Evolutionary conservation across 176 grass and related monocot genomes (phyloP).

Genomic region (Eleusine coracana): DNA sequence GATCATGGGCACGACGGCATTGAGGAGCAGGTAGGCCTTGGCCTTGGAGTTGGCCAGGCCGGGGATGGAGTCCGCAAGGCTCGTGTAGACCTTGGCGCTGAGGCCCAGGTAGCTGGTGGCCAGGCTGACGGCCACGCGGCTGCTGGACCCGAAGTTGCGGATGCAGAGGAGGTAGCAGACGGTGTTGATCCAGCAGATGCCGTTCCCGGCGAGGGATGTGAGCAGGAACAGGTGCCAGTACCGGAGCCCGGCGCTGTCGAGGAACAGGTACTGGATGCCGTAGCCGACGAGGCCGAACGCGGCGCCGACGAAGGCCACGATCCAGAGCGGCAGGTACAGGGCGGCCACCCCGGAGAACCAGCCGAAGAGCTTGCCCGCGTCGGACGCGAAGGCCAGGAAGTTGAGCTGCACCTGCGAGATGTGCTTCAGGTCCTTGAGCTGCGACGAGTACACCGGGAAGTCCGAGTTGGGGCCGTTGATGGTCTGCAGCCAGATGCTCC

Average conservation of each 20-base stretch:
- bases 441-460: conserved; percentile 95
- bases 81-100: conserved; percentile 93
- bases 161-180: conserved; percentile 97
- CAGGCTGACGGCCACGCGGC: conserved; percentile 76
- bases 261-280: conserved; percentile 87
- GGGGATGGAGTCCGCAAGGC: conserved; percentile 53
- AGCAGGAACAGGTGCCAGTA: conserved; percentile 90
- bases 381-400: conserved; percentile 93
- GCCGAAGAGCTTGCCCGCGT: conserved; percentile 96
- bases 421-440: conserved; percentile 91
- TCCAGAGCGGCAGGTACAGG: conserved; percentile 78
- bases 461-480: conserved; percentile 93
- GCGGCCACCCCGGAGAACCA: conserved; percentile 91
- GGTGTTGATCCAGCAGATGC: conserved; percentile 99
- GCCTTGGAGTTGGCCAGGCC: conserved; percentile 34
- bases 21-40: conserved; percentile 87
- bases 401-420: conserved; percentile 95
- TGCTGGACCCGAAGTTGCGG: conserved; percentile 71
- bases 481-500: conserved; percentile 94
- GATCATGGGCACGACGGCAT: conserved; percentile 76
- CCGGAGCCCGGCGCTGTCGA: conserved; percentile 53
- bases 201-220: conserved; percentile 86
- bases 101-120: conserved; percentile 93
- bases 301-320: conserved; percentile 71
- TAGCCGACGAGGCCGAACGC: conserved; percentile 76